Percentiles rank a stretch among this genome's conserved stretches.
phyloP scores from a whole-genome alignment of 176 grass and related monocot species.

The Carex littledalei region DNA sequence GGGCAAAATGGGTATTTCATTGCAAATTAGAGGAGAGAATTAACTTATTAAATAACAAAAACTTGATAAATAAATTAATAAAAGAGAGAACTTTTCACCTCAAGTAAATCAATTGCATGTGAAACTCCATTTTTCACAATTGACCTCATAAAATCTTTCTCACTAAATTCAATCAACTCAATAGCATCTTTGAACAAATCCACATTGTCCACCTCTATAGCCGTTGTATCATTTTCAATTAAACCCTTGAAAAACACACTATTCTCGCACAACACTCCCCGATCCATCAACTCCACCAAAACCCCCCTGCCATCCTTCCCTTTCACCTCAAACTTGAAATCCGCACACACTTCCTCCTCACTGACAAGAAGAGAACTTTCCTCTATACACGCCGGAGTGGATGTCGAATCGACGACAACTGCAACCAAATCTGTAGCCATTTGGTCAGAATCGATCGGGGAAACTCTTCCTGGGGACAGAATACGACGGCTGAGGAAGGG shows the following conservation, averaged over 20 bases:
- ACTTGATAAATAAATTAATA: neutral
- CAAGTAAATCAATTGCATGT: slow-evolving; percentile 53
- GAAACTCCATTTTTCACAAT: slow-evolving; percentile 60
- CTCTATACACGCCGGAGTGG: slow-evolving; percentile 11
- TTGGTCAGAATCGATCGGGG: slow-evolving; percentile 70
- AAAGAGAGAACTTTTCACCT: slow-evolving; percentile 43
- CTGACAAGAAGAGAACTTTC: neutral
- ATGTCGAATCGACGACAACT: neutral
- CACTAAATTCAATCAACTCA: slow-evolving; percentile 50
- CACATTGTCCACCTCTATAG: slow-evolving; percentile 53
- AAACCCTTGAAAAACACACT: slow-evolving; percentile 63
- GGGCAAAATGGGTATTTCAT: neutral
- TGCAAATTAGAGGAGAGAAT: neutral
- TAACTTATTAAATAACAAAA: neutral
- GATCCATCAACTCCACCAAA: slow-evolving; percentile 67
- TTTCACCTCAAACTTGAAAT: slow-evolving; percentile 60
- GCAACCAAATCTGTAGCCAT: neutral
- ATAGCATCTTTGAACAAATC: slow-evolving; percentile 61
- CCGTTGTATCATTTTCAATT: neutral
- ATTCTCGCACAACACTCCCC: slow-evolving; percentile 43
- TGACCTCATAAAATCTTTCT: slow-evolving; percentile 40
- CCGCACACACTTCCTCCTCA: slow-evolving; percentile 23
- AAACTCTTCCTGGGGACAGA: slow-evolving; percentile 85
- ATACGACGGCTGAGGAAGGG: slow-evolving; percentile 78
- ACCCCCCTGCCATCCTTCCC: slow-evolving; percentile 52